A percentile compares a stretch with the other conserved stretches of the same genome.
phyloP scores from a whole-genome alignment of 495 filamentous ascomycete species.

The Neurospora terricola region DNA sequence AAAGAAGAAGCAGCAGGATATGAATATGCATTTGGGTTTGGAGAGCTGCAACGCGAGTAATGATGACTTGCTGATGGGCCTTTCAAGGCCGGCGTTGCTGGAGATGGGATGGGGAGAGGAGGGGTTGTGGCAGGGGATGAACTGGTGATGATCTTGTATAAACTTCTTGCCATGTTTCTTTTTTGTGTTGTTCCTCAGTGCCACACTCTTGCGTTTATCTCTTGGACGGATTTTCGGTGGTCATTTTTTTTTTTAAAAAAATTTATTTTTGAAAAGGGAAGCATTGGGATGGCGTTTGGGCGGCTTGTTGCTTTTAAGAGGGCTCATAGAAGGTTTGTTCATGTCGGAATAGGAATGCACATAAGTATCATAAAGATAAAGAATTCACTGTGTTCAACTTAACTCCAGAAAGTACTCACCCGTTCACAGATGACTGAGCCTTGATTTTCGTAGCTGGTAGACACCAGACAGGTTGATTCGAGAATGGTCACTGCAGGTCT shows the following conservation, averaged over 20 bases:
- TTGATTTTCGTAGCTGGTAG: too few relatives aligned
- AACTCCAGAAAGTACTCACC: too few relatives aligned
- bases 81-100: background rate
- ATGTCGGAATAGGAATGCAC: background rate
- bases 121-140: background rate
- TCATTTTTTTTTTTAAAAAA: background rate
- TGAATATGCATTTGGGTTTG: background rate
- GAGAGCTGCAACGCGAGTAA: background rate
- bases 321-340: background rate
- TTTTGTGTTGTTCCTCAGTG: background rate
- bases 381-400: background rate
- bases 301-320: background rate
- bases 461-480: too few relatives aligned
- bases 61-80: background rate
- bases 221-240: background rate
- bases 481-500: too few relatives aligned
- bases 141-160: background rate
- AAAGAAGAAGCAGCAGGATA: background rate
- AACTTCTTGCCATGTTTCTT: background rate
- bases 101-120: background rate
- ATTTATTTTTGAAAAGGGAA: background rate
- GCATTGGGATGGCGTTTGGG: background rate
- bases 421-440: too few relatives aligned
- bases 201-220: background rate
- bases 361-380: background rate